A percentile compares a stretch with the other conserved stretches of the same genome.
phyloP scores from a whole-genome alignment of 352 stramenopile genomes.

The Phytophthora pinifolia region DNA sequence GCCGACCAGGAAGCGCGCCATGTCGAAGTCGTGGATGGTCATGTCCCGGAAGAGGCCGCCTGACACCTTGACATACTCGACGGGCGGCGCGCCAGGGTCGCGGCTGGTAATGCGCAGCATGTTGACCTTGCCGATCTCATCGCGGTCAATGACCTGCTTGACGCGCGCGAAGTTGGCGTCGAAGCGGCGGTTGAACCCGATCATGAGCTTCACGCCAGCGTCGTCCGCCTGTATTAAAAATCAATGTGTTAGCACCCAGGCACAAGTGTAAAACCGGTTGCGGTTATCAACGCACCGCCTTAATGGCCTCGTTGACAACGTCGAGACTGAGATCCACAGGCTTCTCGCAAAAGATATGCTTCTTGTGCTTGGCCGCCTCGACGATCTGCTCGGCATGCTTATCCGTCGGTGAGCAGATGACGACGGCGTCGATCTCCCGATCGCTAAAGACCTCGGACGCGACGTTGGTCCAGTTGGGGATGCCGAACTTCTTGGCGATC shows the following conservation, averaged over 20 bases:
- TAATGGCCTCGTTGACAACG: slow-evolving; percentile 47
- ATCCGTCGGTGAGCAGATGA: slow-evolving; percentile 95
- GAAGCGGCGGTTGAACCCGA: slow-evolving; percentile 93
- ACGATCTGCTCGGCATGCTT: slow-evolving; percentile 95
- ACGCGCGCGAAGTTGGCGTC: slow-evolving; percentile 94
- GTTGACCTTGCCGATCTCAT: slow-evolving; percentile 90
- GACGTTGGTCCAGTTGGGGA: slow-evolving; percentile 55
- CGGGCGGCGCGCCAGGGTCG: slow-evolving; percentile 45
- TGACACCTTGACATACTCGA: slow-evolving; percentile 57
- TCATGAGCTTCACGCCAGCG: slow-evolving; percentile 94
- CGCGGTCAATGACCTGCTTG: slow-evolving; percentile 72
- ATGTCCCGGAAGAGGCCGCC: slow-evolving; percentile 95
- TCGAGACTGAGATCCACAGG: slow-evolving; percentile 90
- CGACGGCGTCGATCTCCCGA: slow-evolving; percentile 93
- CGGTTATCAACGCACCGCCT: slow-evolving; percentile 27
- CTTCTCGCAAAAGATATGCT: slow-evolving; percentile 97
- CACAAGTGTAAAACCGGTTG: too few relatives aligned
- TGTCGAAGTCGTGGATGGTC: slow-evolving; percentile 92
- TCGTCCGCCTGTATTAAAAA: slow-evolving; percentile 32
- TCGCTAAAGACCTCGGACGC: slow-evolving; percentile 92
- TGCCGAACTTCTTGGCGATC: slow-evolving; percentile 38
- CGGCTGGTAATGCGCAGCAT: slow-evolving; percentile 80
- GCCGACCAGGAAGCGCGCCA: slow-evolving; percentile 83
- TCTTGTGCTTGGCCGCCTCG: slow-evolving; percentile 87
- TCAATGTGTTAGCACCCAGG: too few relatives aligned